Evolutionary conservation across 495 filamentous ascomycete genomes (phyloP), one percentile per base, ranked within the genome.

Genomic region (Aspergillus hancockii): DNA sequence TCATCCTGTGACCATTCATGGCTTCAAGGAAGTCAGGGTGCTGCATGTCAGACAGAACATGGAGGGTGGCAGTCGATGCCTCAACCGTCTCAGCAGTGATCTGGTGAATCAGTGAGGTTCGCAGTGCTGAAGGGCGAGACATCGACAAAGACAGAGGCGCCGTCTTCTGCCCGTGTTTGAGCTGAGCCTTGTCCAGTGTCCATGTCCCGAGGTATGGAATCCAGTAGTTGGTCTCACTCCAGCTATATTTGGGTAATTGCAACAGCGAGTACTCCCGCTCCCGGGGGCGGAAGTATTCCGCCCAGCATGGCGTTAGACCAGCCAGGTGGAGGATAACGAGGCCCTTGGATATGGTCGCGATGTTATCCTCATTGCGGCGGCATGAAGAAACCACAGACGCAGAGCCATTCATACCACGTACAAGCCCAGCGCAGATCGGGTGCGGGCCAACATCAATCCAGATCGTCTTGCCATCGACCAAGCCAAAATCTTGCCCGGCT

Each of bases 221-320:
- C 75, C 74, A 80, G 61, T 74, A 77, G 3, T 67, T 70, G 50
- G 74, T 75, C 21, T 64, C 13, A 34, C 74, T 63, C 59, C 59
- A 65, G 2, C n/a, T 21, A 25, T 65, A 65, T 9, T 10, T 4
- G 4, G 59, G 59, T 0, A 65, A 38, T 0, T 21, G 10, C n/a
- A 65, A 23, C 3, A 61, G 36, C 13, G 46, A 22, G n/a, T 34
- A 36, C 0, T 3, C 19, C 0, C 8, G 0, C 16, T 45, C 57
- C 7, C 45, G 56, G 0, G 19, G 32, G 6, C 51, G 40, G 28
- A 62, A 57, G 12, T 63, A 89, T 65, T 89, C 89, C 53, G 79
- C 80, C 86, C 88, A 93, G 65, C 84, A 67, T 49, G 91, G 68
- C 25, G 82, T 76, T 7, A 86, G 59, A 6, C 90, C 88, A 10